Percentiles rank a stretch among this genome's conserved stretches.
phyloP scores from a whole-genome alignment of 805 yeast genomes.

The Saturnispora halmiae region DNA sequence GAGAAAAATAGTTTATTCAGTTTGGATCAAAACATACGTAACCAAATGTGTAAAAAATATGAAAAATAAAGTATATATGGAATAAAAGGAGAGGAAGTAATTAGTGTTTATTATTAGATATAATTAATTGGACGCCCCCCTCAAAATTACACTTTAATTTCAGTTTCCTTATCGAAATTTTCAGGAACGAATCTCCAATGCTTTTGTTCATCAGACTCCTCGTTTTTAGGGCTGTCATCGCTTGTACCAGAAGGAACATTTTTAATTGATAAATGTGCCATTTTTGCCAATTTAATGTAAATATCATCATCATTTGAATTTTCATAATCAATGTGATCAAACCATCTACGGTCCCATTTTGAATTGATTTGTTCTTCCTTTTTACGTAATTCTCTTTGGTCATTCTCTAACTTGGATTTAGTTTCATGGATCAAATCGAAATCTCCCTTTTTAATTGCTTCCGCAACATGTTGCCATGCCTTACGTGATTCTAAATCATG shows the following conservation, averaged over 20 bases:
- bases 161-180: constrained; percentile 51
- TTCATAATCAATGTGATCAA: constrained; percentile 40
- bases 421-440: constrained; percentile 66
- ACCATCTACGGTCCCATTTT: constrained; percentile 80
- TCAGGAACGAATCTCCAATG: constrained; percentile 66
- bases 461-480: constrained; percentile 89
- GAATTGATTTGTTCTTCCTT: constrained; percentile 55
- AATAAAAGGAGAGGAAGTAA: too few species aligned
- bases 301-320: constrained; percentile 22
- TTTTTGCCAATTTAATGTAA: constrained; percentile 32
- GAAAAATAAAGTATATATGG: neutral
- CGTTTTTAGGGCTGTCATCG: constrained; percentile 30
- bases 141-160: constrained; percentile 34
- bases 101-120: neutral
- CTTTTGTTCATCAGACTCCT: constrained; percentile 39
- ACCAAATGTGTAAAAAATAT: too few species aligned
- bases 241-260: constrained; percentile 62
- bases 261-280: constrained; percentile 49
- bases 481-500: constrained; percentile 71
- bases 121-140: too few species aligned
- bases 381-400: constrained; percentile 75
- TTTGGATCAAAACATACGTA: too few species aligned
- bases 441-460: constrained; percentile 68
- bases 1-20: too few species aligned
- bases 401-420: constrained; percentile 72